Conservation (phyloP, 2,329 filamentous ascomycete species). For the Periconia macrospinosa region DNA sequence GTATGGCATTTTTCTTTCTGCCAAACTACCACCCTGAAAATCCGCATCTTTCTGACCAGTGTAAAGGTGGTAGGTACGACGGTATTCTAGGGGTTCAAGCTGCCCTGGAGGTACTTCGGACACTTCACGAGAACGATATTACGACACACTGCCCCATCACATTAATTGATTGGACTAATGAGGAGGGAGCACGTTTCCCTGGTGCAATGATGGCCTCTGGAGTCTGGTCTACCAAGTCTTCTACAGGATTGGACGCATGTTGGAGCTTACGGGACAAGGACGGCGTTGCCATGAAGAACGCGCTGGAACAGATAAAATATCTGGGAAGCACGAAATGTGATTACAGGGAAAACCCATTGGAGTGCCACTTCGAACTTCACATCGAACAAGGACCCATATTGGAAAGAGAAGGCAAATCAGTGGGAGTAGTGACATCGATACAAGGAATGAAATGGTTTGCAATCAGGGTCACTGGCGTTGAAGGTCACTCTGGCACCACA, state of each 20-base stretch:
- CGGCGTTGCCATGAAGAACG: conserved; percentile 51
- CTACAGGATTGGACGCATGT: conserved; percentile 31
- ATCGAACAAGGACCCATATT: conserved; percentile 81
- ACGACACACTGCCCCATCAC: conserved; percentile 63
- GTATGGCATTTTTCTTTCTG: conserved; percentile 9
- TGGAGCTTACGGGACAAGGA: conserved; percentile 49
- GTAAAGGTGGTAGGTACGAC: conserved; percentile 66
- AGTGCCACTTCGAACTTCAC: conserved; percentile 78
- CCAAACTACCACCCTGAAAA: too few species aligned
- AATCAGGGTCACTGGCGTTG: conserved; percentile 32
- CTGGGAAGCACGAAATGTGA: conserved; percentile 51
- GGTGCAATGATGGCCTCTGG: conserved; percentile 72
- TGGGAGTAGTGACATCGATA: conserved; percentile 70
- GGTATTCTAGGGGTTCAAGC: conserved; percentile 74
- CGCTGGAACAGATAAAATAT: conserved; percentile 35
- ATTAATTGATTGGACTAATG: conserved; percentile 77
- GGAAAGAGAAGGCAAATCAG: conserved; percentile 60
- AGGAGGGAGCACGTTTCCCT: conserved; percentile 78
- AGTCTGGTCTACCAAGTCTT: conserved; percentile 66
- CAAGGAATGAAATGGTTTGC: conserved; percentile 72
- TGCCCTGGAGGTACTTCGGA: conserved; percentile 48
- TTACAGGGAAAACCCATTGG: conserved; percentile 63
- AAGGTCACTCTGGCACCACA: conserved; percentile 62
- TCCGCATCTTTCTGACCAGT: too few species aligned
- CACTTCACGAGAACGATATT: conserved; percentile 36